These are phyloP conservation scores for Agaricus sinodeliciosus DNA, from an alignment of 768 basidiomycete genomes.

Conservation along the genomic window DNA sequence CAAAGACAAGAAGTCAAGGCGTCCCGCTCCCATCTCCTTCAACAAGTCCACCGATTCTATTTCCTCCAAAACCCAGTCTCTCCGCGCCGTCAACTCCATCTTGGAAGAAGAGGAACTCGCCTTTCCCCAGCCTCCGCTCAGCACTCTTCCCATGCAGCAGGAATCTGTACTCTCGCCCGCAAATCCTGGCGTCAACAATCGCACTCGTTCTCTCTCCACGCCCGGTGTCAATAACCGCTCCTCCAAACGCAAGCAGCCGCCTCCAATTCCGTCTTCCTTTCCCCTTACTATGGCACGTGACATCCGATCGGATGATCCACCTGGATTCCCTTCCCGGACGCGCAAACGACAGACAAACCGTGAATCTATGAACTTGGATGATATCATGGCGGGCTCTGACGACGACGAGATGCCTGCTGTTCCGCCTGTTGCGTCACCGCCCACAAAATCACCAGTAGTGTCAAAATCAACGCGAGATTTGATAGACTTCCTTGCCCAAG, in stretches of 20 bases:
- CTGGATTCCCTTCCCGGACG: slow-evolving; percentile 40
- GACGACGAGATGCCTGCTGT: slow-evolving; percentile 36
- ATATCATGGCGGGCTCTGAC: slow-evolving; percentile 65
- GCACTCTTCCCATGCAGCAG: slow-evolving; percentile 30
- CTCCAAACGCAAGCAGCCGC: slow-evolving; percentile 22
- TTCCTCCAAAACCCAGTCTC: slow-evolving; percentile 31
- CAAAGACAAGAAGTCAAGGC: slow-evolving; percentile 45
- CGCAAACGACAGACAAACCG: slow-evolving; percentile 47
- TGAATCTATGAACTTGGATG: slow-evolving; percentile 72
- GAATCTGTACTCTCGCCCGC: slow-evolving; percentile 20
- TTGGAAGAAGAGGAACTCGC: slow-evolving; percentile 49
- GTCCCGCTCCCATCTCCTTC: slow-evolving; percentile 27
- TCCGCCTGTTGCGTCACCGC: slow-evolving; percentile 16
- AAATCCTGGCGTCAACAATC: slow-evolving; percentile 14
- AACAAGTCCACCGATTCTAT: slow-evolving; percentile 29
- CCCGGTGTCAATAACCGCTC: slow-evolving; percentile 18
- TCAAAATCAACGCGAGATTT: slow-evolving; percentile 45
- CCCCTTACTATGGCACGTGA: slow-evolving; percentile 20
- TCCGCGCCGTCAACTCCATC: slow-evolving; percentile 57
- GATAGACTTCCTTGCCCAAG: slow-evolving; percentile 50
- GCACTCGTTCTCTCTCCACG: slow-evolving; percentile 36
- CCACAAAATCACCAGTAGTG: slow-evolving; percentile 20
- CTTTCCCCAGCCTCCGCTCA: slow-evolving; percentile 20
- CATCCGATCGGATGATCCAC: slow-evolving; percentile 19
- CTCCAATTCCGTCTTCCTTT: slow-evolving; percentile 23